Evolutionary conservation across 1,284 basidiomycete species (phyloP), one percentile per base, ranked within the genome.

Genomic region (Athelia sp.): DNA sequence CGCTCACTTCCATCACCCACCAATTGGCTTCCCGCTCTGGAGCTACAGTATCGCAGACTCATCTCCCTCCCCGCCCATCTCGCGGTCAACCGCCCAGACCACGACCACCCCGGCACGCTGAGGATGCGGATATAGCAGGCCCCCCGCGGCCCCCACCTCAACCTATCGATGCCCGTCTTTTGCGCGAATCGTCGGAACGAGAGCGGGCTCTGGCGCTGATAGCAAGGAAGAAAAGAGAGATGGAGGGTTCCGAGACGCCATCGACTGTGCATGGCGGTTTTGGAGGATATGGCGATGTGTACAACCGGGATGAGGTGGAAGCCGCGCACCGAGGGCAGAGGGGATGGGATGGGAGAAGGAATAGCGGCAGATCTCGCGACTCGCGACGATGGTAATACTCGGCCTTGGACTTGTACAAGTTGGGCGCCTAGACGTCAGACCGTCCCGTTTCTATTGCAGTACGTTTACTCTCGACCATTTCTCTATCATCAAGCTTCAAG

Each of bases 161-260:
- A 4, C 71, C 74, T 52, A 71, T 78, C 0, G 72, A 73, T n/a
- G 76, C 75, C 3, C 80, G 87, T 3, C 64, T 87, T 6, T 66
- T 66, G n/a, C 81, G 87, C 18, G 88, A 90, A 64, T 79, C 79
- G 0, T 77, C 81, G 1, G 88, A 91, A 62, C 78, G 86, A 1
- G 75, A 82, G 56, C 79, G 89, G 0, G 87, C 88, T 1, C 67
- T 79, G 21, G 85, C 78, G 14, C 76, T 91, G 17, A 82, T 88
- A 22, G 71, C 71, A 43, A 72, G 81, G 36, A 84, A 78, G 65
- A 76, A 79, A 59, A 71, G 78, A 1, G 84, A 88, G 61, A 63
- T 73, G 62, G 73, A 70, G 29, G 82, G 81, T 2, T 81, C 76
- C 54, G 77, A 77, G 55, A 89, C 87, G 2, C 85, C 87, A 1